These are phyloP conservation scores for Yamadazyma jaroonii DNA, from an alignment of 1,139 yeast genomes.

Conservation along the genomic window DNA sequence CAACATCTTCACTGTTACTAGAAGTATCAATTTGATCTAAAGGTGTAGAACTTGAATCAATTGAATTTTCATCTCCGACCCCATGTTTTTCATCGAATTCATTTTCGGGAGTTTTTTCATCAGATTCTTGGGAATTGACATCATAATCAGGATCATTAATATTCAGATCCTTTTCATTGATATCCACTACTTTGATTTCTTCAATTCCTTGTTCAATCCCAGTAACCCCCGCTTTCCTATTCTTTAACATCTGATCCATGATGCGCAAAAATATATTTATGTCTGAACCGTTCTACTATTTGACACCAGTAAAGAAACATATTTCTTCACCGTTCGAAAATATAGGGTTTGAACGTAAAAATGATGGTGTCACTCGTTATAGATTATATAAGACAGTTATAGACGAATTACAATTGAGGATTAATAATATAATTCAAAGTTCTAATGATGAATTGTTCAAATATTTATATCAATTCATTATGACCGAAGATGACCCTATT, in stretches of 20 bases:
- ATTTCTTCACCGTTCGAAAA: background rate
- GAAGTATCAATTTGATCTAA: no score
- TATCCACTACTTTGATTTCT: no score
- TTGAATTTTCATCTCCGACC: no score
- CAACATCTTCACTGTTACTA: background rate
- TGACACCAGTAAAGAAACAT: background rate
- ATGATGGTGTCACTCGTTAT: constrained; percentile 23
- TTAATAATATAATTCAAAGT: constrained; percentile 26
- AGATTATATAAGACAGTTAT: constrained; percentile 29
- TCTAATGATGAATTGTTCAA: constrained; percentile 30
- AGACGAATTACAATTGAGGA: constrained; percentile 2
- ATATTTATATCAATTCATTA: constrained; percentile 9
- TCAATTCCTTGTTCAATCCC: no score
- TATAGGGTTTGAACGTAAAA: background rate
- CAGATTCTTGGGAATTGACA: no score
- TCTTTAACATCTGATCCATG: no score
- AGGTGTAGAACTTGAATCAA: no score
- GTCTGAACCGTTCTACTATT: constrained; percentile 2
- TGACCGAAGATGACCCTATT: constrained; percentile 1
- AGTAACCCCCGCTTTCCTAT: no score
- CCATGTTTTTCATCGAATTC: background rate
- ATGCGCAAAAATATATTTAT: no score
- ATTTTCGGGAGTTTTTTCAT: no score
- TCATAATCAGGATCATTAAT: no score
- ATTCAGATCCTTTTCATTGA: no score